Conservation (phyloP, 169 alveolate species). For the Perkinsus olseni region DNA sequence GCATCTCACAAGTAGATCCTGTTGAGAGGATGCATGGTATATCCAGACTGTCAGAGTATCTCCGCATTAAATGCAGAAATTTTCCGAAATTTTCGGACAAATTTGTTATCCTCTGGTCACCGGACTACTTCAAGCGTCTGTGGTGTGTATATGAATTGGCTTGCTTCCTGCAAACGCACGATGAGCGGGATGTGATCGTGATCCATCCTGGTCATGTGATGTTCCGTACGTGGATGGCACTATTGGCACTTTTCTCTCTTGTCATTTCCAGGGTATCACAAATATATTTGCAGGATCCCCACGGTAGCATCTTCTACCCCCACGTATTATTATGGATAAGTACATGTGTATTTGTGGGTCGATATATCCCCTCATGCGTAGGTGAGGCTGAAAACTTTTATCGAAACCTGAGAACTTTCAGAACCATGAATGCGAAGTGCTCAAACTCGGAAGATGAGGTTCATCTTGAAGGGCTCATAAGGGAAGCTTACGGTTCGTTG, state of each 20-base stretch:
- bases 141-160: background rate
- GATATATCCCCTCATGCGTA: too few relatives aligned
- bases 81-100: too few relatives aligned
- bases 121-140: background rate
- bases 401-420: background rate
- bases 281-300: background rate
- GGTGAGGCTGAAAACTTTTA: too few relatives aligned
- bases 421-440: background rate
- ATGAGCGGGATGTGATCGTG: background rate
- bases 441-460: background rate
- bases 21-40: background rate
- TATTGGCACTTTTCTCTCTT: background rate
- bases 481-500: background rate
- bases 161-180: background rate
- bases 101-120: background rate
- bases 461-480: background rate
- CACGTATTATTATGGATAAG: too few relatives aligned
- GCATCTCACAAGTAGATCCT: background rate
- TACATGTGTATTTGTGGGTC: too few relatives aligned
- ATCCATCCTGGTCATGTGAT: background rate
- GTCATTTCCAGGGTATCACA: background rate
- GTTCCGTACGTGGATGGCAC: background rate
- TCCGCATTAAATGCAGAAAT: too few relatives aligned
- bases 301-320: too few relatives aligned
- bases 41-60: background rate